phyloP scores from a whole-genome alignment of 768 basidiomycete genomes.

The Mycena venus region DNA sequence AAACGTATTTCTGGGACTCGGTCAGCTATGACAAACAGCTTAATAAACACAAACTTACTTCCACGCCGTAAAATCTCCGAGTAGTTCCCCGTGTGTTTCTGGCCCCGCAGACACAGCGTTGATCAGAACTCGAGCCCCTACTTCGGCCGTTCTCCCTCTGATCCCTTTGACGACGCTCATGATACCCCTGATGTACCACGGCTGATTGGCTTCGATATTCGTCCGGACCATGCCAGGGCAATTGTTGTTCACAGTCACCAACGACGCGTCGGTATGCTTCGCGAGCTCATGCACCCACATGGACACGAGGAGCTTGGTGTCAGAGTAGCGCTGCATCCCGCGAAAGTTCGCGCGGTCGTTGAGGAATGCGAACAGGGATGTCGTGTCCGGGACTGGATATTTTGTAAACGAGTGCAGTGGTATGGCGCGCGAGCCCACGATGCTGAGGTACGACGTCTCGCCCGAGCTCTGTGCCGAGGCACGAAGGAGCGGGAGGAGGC shows the following conservation, averaged over 20 bases:
- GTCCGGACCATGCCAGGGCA: conserved; percentile 37
- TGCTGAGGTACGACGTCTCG: conserved; percentile 20
- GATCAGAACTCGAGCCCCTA: conserved; percentile 28
- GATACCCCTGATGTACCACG: conserved; percentile 1
- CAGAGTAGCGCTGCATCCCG: conserved; percentile 23
- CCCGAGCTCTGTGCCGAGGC: conserved; percentile 13
- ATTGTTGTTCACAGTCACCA: conserved; percentile 36
- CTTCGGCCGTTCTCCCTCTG: conserved; percentile 27
- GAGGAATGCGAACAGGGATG: conserved; percentile 23
- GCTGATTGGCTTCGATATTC: conserved; percentile 16
- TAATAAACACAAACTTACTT: conserved; percentile 6
- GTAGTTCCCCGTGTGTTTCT: conserved; percentile 31
- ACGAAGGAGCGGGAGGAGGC: conserved; percentile 38
- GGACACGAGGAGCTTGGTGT: conserved; percentile 32
- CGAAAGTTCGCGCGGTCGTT: conserved; percentile 23
- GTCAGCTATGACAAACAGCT: background rate
- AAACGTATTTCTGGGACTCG: conserved; percentile 15
- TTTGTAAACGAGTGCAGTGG: background rate
- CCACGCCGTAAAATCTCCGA: conserved; percentile 22
- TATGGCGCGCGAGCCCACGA: conserved; percentile 29
- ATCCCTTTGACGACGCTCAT: background rate
- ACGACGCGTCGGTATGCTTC: conserved; percentile 26
- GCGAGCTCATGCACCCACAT: conserved; percentile 31
- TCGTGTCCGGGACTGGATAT: conserved; percentile 29
- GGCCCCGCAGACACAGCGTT: conserved; percentile 29